These are phyloP conservation scores for Pyrrhoderma lamaoense DNA, from an alignment of 1,284 basidiomycete species.

Conservation along the genomic window DNA sequence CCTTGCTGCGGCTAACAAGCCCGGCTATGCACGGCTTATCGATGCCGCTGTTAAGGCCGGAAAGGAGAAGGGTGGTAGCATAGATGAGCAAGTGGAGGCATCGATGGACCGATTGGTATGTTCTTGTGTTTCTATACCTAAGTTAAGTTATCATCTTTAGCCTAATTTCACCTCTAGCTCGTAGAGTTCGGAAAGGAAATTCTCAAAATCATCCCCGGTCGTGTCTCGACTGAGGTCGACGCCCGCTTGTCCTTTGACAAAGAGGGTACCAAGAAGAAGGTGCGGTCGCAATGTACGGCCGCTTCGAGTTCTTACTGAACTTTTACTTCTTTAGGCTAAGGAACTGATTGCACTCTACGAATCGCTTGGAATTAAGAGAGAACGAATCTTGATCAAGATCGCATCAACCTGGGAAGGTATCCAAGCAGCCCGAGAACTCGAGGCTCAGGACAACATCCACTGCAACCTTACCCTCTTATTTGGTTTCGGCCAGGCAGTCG, in stretches of 20 bases:
- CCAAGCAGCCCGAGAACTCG: slow-evolving; percentile 95
- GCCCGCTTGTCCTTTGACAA: slow-evolving; percentile 96
- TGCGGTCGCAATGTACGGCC: slow-evolving; percentile 20
- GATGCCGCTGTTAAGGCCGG: slow-evolving; percentile 77
- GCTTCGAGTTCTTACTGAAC: not conserved
- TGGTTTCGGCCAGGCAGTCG: slow-evolving; percentile 97
- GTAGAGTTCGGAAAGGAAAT: slow-evolving; percentile 98
- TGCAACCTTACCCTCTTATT: slow-evolving; percentile 99
- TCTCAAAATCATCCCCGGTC: slow-evolving; percentile 91
- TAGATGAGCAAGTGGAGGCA: slow-evolving; percentile 65
- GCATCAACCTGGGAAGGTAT: slow-evolving; percentile 99
- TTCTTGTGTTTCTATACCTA: slow-evolving; percentile 11
- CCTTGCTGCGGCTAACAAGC: slow-evolving; percentile 89
- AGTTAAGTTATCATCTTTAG: no score
- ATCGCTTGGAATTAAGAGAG: slow-evolving; percentile 83
- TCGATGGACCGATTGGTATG: slow-evolving; percentile 86
- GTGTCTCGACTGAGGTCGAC: slow-evolving; percentile 99
- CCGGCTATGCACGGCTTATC: slow-evolving; percentile 80
- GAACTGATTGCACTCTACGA: slow-evolving; percentile 94
- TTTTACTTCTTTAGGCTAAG: slow-evolving; percentile 53
- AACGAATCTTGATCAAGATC: slow-evolving; percentile 97
- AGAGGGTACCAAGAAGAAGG: slow-evolving; percentile 85
- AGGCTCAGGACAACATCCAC: slow-evolving; percentile 89
- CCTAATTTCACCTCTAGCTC: slow-evolving; percentile 42
- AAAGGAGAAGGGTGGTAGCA: slow-evolving; percentile 72